phyloP scores from a whole-genome alignment of 2,329 filamentous ascomycete species.

The Paradendryphiella salina region DNA sequence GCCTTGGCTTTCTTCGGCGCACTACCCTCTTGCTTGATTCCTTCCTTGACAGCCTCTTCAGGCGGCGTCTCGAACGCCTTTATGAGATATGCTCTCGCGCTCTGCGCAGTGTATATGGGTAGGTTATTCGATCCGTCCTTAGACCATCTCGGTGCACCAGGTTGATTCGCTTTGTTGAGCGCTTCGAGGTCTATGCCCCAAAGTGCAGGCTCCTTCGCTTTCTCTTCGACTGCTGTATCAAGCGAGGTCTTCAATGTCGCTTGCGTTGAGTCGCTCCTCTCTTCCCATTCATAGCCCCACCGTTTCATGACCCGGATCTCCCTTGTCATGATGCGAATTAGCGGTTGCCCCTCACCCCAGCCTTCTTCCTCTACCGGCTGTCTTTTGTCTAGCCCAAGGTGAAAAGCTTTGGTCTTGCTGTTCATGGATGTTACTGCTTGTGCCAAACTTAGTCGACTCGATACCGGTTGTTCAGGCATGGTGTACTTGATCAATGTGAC shows the following conservation, averaged over 20 bases:
- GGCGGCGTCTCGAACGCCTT: constrained; percentile 60
- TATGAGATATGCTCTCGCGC: constrained; percentile 62
- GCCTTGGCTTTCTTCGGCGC: constrained; percentile 26
- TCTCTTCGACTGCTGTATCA: constrained; percentile 20
- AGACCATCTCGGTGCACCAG: constrained; percentile 20
- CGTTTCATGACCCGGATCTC: constrained; percentile 76
- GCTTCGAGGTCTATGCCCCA: constrained; percentile 64
- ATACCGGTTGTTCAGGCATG: constrained; percentile 82
- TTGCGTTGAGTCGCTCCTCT: constrained; percentile 16
- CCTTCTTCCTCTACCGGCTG: constrained; percentile 69
- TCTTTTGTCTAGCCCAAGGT: constrained; percentile 70
- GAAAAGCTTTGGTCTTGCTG: constrained; percentile 74
- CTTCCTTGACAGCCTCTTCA: constrained; percentile 22
- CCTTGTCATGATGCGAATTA: constrained; percentile 71
- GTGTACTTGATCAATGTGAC: constrained; percentile 74
- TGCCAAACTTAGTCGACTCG: constrained; percentile 79
- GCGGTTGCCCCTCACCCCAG: constrained; percentile 75
- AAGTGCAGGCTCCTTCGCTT: constrained; percentile 52
- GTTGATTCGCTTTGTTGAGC: constrained; percentile 52
- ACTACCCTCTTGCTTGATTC: constrained; percentile 17
- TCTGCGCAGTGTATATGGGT: constrained; percentile 74
- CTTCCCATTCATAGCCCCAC: constrained; percentile 64
- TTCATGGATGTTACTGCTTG: constrained; percentile 85
- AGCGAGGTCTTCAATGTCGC: constrained; percentile 15
- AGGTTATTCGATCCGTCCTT: constrained; percentile 53